These are phyloP conservation scores for Delitschia confertaspora DNA, from an alignment of 495 filamentous ascomycete genomes.

Conservation along the genomic window DNA sequence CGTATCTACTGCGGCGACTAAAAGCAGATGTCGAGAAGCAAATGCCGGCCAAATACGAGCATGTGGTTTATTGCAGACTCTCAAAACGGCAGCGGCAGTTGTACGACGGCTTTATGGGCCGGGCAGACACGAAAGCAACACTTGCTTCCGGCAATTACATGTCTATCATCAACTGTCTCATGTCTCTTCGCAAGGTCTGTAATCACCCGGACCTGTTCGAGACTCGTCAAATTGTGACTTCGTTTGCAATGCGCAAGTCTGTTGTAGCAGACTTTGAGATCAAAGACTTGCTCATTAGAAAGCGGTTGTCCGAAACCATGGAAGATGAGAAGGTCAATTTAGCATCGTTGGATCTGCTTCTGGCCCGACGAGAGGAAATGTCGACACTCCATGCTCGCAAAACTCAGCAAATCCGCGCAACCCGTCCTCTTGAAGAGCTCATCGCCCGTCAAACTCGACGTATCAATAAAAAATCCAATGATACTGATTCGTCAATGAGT, in stretches of 20 bases:
- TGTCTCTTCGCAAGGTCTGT: slow-evolving; percentile 97
- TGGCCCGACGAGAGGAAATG: slow-evolving; percentile 55
- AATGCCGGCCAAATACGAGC: slow-evolving; percentile 96
- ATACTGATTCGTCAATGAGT: slow-evolving; percentile 56
- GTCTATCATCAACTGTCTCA: slow-evolving; percentile 95
- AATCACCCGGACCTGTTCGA: slow-evolving; percentile 98
- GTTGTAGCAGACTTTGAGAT: slow-evolving; percentile 68
- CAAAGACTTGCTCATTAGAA: slow-evolving; percentile 64
- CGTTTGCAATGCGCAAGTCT: slow-evolving; percentile 83
- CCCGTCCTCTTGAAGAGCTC: slow-evolving; percentile 32
- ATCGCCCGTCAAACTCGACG: slow-evolving; percentile 47
- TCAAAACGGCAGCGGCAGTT: slow-evolving; percentile 91
- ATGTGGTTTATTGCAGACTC: slow-evolving; percentile 87
- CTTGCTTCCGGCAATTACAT: slow-evolving; percentile 93
- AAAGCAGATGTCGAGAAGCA: slow-evolving; percentile 99
- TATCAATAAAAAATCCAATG: slow-evolving; percentile 33
- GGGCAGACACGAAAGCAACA: slow-evolving; percentile 78
- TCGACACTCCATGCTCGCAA: slow-evolving; percentile 37
- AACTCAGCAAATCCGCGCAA: slow-evolving; percentile 34
- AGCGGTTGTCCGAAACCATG: slow-evolving; percentile 54
- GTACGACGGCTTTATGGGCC: slow-evolving; percentile 96
- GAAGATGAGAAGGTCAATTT: slow-evolving; percentile 60
- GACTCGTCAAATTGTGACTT: slow-evolving; percentile 94
- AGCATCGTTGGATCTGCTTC: slow-evolving; percentile 72
- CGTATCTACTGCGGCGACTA: slow-evolving; percentile 82